Conservation (phyloP, 352 stramenopile genomes). For the Phytopythium cucurbitacearum region DNA sequence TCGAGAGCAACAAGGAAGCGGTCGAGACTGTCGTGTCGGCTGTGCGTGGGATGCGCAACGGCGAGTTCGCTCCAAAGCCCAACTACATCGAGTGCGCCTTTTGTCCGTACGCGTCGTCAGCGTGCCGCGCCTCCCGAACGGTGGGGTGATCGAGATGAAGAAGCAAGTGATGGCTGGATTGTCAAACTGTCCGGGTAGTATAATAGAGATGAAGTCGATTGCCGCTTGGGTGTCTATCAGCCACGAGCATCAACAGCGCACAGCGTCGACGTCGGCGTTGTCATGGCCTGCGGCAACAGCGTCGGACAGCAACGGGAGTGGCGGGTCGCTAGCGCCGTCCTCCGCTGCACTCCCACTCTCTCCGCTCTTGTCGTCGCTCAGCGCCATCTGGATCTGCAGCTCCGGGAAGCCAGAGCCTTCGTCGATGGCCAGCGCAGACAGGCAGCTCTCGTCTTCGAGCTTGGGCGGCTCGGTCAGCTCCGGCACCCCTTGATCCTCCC, state of each 20-base stretch:
- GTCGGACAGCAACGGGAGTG: too few species aligned
- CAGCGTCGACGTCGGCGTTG: too few species aligned
- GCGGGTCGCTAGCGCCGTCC: too few species aligned
- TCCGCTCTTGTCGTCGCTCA: conserved; percentile 1
- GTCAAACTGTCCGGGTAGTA: too few species aligned
- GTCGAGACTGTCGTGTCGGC: conserved; percentile 33
- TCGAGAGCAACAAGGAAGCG: conserved; percentile 24
- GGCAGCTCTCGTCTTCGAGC: background rate
- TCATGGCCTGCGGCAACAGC: too few species aligned
- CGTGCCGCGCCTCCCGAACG: conserved; percentile 28
- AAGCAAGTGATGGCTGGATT: background rate
- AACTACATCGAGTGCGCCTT: conserved; percentile 64
- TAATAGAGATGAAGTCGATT: too few species aligned
- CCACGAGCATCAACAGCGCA: too few species aligned
- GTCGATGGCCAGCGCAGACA: conserved; percentile 2
- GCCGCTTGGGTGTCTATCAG: too few species aligned
- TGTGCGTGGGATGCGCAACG: conserved; percentile 27
- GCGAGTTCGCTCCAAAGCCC: conserved; percentile 50
- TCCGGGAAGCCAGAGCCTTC: conserved; percentile 1
- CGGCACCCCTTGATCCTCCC: background rate
- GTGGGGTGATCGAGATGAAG: background rate
- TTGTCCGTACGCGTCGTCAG: conserved; percentile 65
- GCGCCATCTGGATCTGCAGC: background rate
- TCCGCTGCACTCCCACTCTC: too few species aligned
- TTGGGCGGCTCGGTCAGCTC: background rate